These are phyloP conservation scores for Auricularia heimuer DNA, from an alignment of 768 basidiomycete species.

Conservation along the genomic window DNA sequence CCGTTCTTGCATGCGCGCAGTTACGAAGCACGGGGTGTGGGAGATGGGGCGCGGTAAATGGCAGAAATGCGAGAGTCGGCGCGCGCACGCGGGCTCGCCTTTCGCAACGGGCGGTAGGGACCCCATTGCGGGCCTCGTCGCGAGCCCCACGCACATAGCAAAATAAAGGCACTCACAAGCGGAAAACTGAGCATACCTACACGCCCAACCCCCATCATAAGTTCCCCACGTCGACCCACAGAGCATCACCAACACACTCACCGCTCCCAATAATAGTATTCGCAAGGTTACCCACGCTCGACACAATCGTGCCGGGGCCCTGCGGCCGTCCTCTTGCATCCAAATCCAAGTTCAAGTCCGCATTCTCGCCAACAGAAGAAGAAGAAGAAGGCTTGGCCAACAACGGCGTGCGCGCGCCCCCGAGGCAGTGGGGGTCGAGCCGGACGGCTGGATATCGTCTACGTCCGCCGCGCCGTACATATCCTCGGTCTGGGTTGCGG, in stretches of 20 bases:
- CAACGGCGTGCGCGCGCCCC: slow-evolving; percentile 2
- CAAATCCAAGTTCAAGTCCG: slow-evolving; percentile 18
- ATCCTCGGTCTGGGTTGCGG: too few relatives aligned
- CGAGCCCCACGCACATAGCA: too few relatives aligned
- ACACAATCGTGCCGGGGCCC: slow-evolving; percentile 59
- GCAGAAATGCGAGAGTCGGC: too few relatives aligned
- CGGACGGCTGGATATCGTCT: too few relatives aligned
- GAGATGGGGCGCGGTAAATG: too few relatives aligned
- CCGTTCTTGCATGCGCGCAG: too few relatives aligned
- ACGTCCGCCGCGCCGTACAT: too few relatives aligned
- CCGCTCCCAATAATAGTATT: slow-evolving; percentile 93
- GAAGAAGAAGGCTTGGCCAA: slow-evolving; percentile 19
- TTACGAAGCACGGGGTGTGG: too few relatives aligned
- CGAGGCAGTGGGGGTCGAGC: too few relatives aligned
- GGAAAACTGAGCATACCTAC: slow-evolving; percentile 85
- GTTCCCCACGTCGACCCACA: background rate
- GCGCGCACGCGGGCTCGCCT: too few relatives aligned
- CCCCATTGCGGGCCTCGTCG: too few relatives aligned
- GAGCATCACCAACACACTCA: slow-evolving; percentile 22
- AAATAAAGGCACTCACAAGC: slow-evolving; percentile 37
- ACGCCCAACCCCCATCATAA: slow-evolving; percentile 2
- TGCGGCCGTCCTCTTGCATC: slow-evolving; percentile 19
- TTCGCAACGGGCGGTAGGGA: too few relatives aligned
- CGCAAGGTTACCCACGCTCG: slow-evolving; percentile 67
- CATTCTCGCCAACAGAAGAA: slow-evolving; percentile 31